Evolutionary conservation across 192 early-diverging fungal genomes (phyloP).

Genomic region (Kickxella alabastrina): DNA sequence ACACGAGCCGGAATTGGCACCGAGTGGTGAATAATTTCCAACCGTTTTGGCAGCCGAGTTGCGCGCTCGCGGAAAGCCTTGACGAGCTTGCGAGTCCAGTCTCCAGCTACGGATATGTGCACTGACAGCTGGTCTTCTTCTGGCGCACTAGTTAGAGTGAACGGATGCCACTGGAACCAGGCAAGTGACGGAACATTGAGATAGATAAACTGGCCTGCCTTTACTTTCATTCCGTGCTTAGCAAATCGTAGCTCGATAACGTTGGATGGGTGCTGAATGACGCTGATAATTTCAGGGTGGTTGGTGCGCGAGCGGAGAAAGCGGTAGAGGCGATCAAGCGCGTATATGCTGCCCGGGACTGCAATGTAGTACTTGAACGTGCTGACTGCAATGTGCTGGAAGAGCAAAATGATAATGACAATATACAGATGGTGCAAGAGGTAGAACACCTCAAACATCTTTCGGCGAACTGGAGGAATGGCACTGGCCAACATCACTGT

Average conservation of each 20-base stretch:
- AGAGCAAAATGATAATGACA: slow-evolving; percentile 60
- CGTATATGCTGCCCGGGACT: slow-evolving; percentile 57
- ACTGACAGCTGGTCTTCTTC: slow-evolving; percentile 69
- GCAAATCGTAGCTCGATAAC: slow-evolving; percentile 77
- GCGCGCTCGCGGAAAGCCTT: slow-evolving; percentile 18
- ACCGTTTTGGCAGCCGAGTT: neutral
- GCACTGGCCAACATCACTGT: slow-evolving; percentile 14
- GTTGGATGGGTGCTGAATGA: slow-evolving; percentile 77
- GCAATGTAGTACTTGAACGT: slow-evolving; percentile 75
- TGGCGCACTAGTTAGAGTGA: slow-evolving; percentile 77
- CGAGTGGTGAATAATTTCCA: slow-evolving; percentile 5
- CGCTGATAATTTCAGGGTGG: slow-evolving; percentile 67
- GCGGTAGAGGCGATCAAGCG: slow-evolving; percentile 62
- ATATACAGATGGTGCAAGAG: slow-evolving; percentile 80
- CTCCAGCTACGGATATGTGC: slow-evolving; percentile 72
- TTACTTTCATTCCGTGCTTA: slow-evolving; percentile 52
- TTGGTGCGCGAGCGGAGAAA: slow-evolving; percentile 58
- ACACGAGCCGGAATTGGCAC: slow-evolving; percentile 1
- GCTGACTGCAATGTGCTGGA: slow-evolving; percentile 66
- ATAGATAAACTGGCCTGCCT: slow-evolving; percentile 75
- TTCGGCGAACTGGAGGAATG: slow-evolving; percentile 32
- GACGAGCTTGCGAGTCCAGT: slow-evolving; percentile 63
- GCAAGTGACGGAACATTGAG: slow-evolving; percentile 67
- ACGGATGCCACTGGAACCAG: slow-evolving; percentile 75
- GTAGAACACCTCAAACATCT: slow-evolving; percentile 69